Evolutionary conservation across 192 early-diverging fungal genomes (phyloP).

Genomic region (Coemansia erecta): DNA sequence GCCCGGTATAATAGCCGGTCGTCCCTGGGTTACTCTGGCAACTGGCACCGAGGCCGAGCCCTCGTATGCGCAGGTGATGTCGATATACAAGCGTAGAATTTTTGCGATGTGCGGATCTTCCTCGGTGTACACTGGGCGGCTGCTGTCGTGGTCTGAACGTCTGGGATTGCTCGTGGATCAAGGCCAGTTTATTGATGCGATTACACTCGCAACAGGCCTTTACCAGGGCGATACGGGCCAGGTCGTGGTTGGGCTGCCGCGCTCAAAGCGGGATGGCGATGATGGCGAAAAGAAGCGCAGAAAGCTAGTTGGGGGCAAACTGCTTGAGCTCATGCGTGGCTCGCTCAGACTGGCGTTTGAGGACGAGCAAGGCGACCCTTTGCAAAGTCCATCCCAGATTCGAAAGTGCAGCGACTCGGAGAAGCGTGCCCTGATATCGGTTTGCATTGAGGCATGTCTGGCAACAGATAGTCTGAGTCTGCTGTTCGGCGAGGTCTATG

Average conservation of each 20-base stretch:
- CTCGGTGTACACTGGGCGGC: slow-evolving; percentile 35
- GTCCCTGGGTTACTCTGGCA: slow-evolving; percentile 48
- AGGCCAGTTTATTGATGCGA: slow-evolving; percentile 30
- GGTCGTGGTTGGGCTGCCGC: slow-evolving; percentile 44
- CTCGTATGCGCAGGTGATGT: slow-evolving; percentile 34
- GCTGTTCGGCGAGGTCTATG: slow-evolving; percentile 47
- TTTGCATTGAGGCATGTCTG: slow-evolving; percentile 38
- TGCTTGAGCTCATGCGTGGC: slow-evolving; percentile 31
- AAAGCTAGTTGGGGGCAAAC: slow-evolving; percentile 25
- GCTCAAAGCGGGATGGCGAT: slow-evolving; percentile 11
- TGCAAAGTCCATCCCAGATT: neutral
- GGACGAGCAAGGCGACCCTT: neutral
- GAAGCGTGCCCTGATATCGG: slow-evolving; percentile 25
- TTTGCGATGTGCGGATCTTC: slow-evolving; percentile 37
- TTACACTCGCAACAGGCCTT: slow-evolving; percentile 44
- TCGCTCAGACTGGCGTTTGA: slow-evolving; percentile 19
- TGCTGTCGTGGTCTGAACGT: slow-evolving; percentile 49
- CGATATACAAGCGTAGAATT: slow-evolving; percentile 33
- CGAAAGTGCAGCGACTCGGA: slow-evolving; percentile 8
- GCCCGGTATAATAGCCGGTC: slow-evolving; percentile 31
- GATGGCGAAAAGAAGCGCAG: slow-evolving; percentile 16
- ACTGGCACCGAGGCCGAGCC: slow-evolving; percentile 52
- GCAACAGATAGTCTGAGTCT: slow-evolving; percentile 17
- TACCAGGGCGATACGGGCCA: slow-evolving; percentile 41
- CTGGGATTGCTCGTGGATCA: slow-evolving; percentile 35